Evolutionary conservation across 257 asterid species (phyloP).

Genomic region (Plantago elongata): DNA sequence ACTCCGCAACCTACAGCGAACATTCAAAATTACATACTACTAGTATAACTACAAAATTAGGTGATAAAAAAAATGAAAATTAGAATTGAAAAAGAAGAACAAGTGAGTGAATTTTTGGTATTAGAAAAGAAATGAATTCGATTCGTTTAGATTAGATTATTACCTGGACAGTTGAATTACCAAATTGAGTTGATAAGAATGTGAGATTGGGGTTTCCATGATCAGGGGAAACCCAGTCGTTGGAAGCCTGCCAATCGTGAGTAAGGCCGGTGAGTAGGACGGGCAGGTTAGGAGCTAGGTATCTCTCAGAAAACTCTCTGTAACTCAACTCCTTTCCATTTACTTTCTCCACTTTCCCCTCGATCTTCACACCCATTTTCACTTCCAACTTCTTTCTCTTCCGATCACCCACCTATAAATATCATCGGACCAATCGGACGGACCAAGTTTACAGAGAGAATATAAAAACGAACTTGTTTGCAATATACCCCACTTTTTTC

Average conservation of each 20-base stretch:
- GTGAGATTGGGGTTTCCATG: conserved; percentile 66
- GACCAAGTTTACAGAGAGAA: too few relatives aligned
- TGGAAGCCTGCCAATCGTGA: conserved; percentile 75
- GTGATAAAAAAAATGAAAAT: too few relatives aligned
- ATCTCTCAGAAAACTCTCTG: conserved; percentile 46
- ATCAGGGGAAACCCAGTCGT: conserved; percentile 59
- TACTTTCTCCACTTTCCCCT: conserved; percentile 66
- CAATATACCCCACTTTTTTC: too few relatives aligned
- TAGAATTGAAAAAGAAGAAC: too few relatives aligned
- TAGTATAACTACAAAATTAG: too few relatives aligned
- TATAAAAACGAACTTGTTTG: too few relatives aligned
- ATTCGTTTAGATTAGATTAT: too few relatives aligned
- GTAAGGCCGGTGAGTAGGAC: conserved; percentile 80
- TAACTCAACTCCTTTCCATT: conserved; percentile 61
- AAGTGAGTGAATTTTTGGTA: too few relatives aligned
- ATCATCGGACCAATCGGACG: too few relatives aligned
- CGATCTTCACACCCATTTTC: conserved; percentile 32
- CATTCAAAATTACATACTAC: background rate
- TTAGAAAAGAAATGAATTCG: too few relatives aligned
- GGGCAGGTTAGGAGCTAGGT: conserved; percentile 61
- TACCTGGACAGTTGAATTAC: conserved; percentile 80
- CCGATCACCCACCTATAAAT: too few relatives aligned
- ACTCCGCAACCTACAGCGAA: conserved; percentile 70
- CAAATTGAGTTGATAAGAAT: conserved; percentile 61
- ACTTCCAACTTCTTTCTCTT: too few relatives aligned